Evolutionary conservation across 345 rosid genomes (phyloP), one percentile per base, ranked within the genome.

Genomic region (Limnanthes douglasii): DNA sequence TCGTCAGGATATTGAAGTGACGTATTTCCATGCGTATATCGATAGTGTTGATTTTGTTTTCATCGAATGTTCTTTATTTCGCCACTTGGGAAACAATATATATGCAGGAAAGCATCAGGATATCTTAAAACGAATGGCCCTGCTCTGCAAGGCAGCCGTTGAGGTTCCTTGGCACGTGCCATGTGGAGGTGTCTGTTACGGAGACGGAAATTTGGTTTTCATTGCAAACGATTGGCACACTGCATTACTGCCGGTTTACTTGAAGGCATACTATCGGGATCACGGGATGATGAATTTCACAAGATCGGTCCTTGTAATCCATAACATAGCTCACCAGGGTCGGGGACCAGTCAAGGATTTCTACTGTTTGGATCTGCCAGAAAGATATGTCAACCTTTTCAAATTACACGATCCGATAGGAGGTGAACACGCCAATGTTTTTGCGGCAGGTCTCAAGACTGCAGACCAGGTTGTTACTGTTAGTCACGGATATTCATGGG

Each of bases 141-240:
- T 90, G 29, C 72, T 88, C 52, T 90, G 95, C 70, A 90, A 74
- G 43, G 95, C 86, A 39, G 92, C 95, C 39, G 66, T 83, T 54
- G 95, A 90, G 97, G 84, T 79, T 59, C 95, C 95, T 34, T 90
- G 98, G 98, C 51, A 70, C 59, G 92, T 77, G 45, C 98, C 98
- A 16, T 90, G 98, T 46, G 95, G 95, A 14, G 94, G 98, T 66
- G 54, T 72, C 56, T 79, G 95, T 67, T 90, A 90, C 34, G 98
- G 98, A 37, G 95, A 90, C 68, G 92, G 94, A 59, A 90, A 90
- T 63, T 59, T 90, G 77, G 95, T 70, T 28, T 90, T 79, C 45
- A 79, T 90, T 16, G 95, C 95, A 37, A 90, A 90, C 63, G 98
- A 90, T 70, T 90, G 98, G 98, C 98, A 90, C 62, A 83, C 95